Evolutionary conservation across 148 eudicot species (phyloP), one percentile per base, ranked within the genome.

Genomic region (Amaranthus hypochondriacus): DNA sequence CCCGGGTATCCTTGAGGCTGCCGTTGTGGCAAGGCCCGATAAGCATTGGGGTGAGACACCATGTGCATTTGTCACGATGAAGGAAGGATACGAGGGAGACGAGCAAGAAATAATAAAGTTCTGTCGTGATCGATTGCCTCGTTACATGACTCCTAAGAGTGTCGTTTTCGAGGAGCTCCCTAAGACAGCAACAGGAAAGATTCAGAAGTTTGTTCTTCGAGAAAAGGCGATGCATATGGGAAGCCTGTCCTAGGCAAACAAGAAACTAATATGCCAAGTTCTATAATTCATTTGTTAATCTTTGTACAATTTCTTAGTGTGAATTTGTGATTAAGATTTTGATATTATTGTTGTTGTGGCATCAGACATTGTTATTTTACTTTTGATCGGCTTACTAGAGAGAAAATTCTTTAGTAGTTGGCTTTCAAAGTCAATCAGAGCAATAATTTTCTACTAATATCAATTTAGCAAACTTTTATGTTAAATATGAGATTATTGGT

Each of bases 41-140:
- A 73, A 84, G 46, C 85, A 87, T 15, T 89, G 93, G 93, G 90
- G 93, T 0, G 87, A 89, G 79, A 87, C 87, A 43, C 89, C 89
- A 42, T 89, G 90, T 28, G 93, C 93, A 1, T 89, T 87, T 79
- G 85, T 89, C n/a, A 84, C 78, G 73, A 66, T 89, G 65, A 89
- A 84, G 56, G 86, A 85, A 7, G 93, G 86, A 4, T 71, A 50
- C 59, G 62, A 68, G 48, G 75, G 72, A 2, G 72, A 48, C 49
- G 86, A 73, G 14, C 77, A 75, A 42, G 86, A 84, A 8, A 77
- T 89, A 5, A 84, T 89, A 21, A 60, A 75, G 68, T 82, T 81
- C 55, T 89, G 90, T 64, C 63, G 73, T 48, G 81, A 74, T 13
- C 63, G 65, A 49, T 67, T 89, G 84, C 82, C 89, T 6, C 77